Base-by-base conservation (phyloP, 192 early-diverging fungal species). In the Nowakowskiella sp. region DNA sequence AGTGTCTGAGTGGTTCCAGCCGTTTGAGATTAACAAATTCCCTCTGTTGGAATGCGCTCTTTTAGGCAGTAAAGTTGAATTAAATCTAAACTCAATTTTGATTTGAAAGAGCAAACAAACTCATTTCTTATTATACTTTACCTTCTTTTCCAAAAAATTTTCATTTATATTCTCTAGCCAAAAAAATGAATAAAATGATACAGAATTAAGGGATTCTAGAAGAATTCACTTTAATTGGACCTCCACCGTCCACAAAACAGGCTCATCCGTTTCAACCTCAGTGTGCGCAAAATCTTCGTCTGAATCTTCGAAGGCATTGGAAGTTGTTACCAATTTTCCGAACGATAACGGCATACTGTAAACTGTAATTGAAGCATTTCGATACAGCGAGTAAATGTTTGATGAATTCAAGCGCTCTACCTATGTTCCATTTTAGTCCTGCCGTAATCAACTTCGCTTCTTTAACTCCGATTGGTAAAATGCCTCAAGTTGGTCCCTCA, bases 401-500 rank as follows among this genome's bases (percentile, higher is more conserved):
- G 69, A 48, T 71, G n/a, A n/a, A n/a, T n/a, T n/a, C n/a, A n/a
- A n/a, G n/a, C n/a, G n/a, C n/a, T n/a, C n/a, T n/a, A 89, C 86
- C 77, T 16, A 95, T 54, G 57, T 96, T 82, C 89, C 90, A 96
- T 49, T 78, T 77, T 28, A 96, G 72, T 1, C 92, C 92, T 4
- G 30, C 55, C 1, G 90, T 92, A 0, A 81, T 82, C 32, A 89
- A 47, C 6, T 62, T 67, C 1, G 83, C 77, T 26, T 68, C 67
- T 2, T 69, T 68, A 1, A 77, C 77, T 6, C 84, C 84, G 26
- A 96, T 65, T 8, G 92, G 92, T 47, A 96, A 69, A 0, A 96
- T 69, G 19, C 92, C 92, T 57, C 92, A 96, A 0, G 83, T 86
- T 1, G 91, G 88, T 0, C 91, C 89, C 64, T 92, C 86, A 3